These are phyloP conservation scores for Lichina pygmaea DNA, from an alignment of 495 filamentous ascomycete genomes.

Conservation along the genomic window DNA sequence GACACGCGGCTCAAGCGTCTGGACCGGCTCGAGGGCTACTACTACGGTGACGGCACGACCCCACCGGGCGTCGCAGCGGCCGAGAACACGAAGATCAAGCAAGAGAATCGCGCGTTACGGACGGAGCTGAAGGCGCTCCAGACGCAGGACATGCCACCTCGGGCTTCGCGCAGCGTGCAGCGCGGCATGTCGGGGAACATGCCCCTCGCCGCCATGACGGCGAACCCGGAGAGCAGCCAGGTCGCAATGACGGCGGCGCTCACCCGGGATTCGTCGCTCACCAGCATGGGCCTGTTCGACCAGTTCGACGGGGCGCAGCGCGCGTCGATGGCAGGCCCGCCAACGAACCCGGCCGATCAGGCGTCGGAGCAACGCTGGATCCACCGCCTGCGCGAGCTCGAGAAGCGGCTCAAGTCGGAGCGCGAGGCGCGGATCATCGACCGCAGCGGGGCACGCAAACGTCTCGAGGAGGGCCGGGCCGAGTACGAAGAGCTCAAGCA, in stretches of 20 bases:
- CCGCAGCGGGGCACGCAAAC: conserved; percentile 52
- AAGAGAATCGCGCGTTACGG: conserved; percentile 58
- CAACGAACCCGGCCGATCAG: conserved; percentile 2
- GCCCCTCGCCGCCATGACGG: conserved; percentile 4
- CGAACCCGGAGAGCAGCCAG: conserved; percentile 1
- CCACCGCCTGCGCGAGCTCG: conserved; percentile 58
- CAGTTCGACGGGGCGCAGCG: neutral
- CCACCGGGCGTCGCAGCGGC: neutral
- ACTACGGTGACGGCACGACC: conserved; percentile 10
- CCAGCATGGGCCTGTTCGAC: conserved; percentile 15
- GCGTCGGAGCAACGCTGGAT: conserved; percentile 50
- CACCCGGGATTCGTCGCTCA: conserved; percentile 22
- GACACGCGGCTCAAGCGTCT: conserved; percentile 57
- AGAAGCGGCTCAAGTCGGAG: conserved; percentile 71
- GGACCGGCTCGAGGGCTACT: conserved; percentile 59
- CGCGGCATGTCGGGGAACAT: neutral
- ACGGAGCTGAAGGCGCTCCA: conserved; percentile 58
- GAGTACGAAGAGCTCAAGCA: conserved; percentile 49
- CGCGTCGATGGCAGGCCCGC: conserved; percentile 8
- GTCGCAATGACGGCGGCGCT: conserved; percentile 18
- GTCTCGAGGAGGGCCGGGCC: conserved; percentile 56
- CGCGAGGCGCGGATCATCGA: conserved; percentile 69
- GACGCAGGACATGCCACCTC: conserved; percentile 12
- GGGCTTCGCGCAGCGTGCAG: neutral
- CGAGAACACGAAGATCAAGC: conserved; percentile 45